Percentiles rank a stretch among this genome's conserved stretches.
These are phyloP conservation scores for Epichloe festucae DNA, from an alignment of 2,329 filamentous ascomycete species.

Conservation along the genomic window DNA sequence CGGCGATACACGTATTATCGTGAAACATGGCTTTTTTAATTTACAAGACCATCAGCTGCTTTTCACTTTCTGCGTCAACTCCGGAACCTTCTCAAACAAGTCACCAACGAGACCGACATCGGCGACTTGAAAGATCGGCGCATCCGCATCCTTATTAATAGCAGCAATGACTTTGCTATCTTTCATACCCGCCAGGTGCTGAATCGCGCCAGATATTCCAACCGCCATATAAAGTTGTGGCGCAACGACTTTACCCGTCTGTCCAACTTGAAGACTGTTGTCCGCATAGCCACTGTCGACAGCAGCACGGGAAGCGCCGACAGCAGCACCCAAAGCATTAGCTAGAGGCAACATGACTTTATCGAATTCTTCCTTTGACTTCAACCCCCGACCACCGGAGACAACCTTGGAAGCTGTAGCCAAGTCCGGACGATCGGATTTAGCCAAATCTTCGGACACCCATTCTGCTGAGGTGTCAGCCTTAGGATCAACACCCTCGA, in stretches of 20 bases:
- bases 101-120: constrained; percentile 94
- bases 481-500: constrained; percentile 77
- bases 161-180: constrained; percentile 98
- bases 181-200: constrained; percentile 98
- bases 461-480: constrained; percentile 63
- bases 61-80: constrained; percentile 92
- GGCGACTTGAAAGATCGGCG: constrained; percentile 95
- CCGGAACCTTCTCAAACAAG: constrained; percentile 88
- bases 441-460: constrained; percentile 86
- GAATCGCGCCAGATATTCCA: constrained; percentile 93
- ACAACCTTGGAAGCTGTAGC: constrained; percentile 82
- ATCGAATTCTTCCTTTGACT: constrained; percentile 97
- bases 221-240: constrained; percentile 91
- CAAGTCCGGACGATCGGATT: constrained; percentile 87
- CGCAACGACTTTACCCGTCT: constrained; percentile 97
- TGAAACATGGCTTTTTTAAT: background rate
- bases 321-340: constrained; percentile 85
- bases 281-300: constrained; percentile 97
- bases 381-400: constrained; percentile 88
- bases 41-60: constrained; percentile 19
- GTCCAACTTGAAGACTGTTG: constrained; percentile 94
- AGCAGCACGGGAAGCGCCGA: constrained; percentile 86
- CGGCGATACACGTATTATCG: background rate
- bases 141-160: constrained; percentile 96
- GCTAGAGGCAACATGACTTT: constrained; percentile 82